Evolutionary conservation across 108 stramenopile genomes (phyloP).

Genomic region (Skeletonema potamos): DNA sequence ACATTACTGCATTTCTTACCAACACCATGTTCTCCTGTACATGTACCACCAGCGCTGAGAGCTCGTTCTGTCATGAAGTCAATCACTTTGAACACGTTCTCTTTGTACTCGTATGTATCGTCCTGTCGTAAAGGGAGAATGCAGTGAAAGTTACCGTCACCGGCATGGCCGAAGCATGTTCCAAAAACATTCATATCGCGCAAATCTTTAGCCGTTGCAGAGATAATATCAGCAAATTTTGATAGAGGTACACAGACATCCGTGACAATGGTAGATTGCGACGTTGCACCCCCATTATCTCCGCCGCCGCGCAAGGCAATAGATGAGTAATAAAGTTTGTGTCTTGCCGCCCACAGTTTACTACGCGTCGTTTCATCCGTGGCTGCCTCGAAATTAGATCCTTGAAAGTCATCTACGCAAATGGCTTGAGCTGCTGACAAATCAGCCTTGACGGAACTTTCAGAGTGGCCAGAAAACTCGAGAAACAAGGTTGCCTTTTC

Average conservation of each 20-base stretch:
- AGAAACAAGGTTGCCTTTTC: slow-evolving; percentile 77
- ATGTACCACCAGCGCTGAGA: slow-evolving; percentile 87
- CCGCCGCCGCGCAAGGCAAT: slow-evolving; percentile 55
- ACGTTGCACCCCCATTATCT: slow-evolving; percentile 43
- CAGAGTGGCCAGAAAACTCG: slow-evolving; percentile 72
- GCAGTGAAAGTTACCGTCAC: slow-evolving; percentile 97
- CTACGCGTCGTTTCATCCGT: slow-evolving; percentile 63
- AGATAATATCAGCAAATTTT: slow-evolving; percentile 79
- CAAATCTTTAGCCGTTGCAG: slow-evolving; percentile 68
- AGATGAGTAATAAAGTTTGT: slow-evolving; percentile 80
- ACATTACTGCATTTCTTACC: too few relatives aligned
- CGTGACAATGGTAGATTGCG: slow-evolving; percentile 63
- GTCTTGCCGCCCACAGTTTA: slow-evolving; percentile 87
- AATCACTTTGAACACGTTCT: slow-evolving; percentile 62
- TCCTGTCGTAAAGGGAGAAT: slow-evolving; percentile 74
- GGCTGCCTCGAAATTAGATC: slow-evolving; percentile 56
- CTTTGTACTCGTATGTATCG: slow-evolving; percentile 72
- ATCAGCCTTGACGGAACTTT: slow-evolving; percentile 49
- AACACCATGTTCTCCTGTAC: slow-evolving; percentile 98
- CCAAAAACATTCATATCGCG: slow-evolving; percentile 69
- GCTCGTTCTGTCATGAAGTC: slow-evolving; percentile 66
- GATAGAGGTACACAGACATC: slow-evolving; percentile 95
- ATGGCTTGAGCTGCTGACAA: slow-evolving; percentile 49
- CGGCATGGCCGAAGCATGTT: slow-evolving; percentile 94
- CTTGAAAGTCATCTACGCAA: slow-evolving; percentile 54